phyloP scores from a whole-genome alignment of 2,329 filamentous ascomycete genomes.

The Davidsoniella eucalypti region DNA sequence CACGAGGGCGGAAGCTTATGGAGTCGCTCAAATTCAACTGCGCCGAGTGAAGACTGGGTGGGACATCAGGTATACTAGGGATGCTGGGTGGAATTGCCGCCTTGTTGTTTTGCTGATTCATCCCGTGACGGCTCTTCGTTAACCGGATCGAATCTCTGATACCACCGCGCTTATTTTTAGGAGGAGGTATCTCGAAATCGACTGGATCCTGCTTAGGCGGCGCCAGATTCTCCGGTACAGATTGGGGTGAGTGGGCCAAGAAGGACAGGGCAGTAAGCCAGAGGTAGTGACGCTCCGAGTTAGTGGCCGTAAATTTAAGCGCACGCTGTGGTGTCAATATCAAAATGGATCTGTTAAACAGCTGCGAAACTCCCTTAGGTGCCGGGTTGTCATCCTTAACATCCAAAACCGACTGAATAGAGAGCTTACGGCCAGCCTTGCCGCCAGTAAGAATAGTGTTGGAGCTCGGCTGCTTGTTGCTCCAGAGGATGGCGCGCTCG shows the following conservation, averaged over 20 bases:
- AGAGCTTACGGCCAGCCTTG: conserved; percentile 87
- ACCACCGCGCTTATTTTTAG: conserved; percentile 32
- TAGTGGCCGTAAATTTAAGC: conserved; percentile 80
- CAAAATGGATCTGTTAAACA: conserved; percentile 87
- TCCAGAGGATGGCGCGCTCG: conserved; percentile 92
- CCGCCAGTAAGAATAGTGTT: conserved; percentile 69
- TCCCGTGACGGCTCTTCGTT: conserved; percentile 44
- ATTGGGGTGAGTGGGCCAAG: conserved; percentile 74
- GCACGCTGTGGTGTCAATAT: conserved; percentile 87
- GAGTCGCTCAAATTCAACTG: conserved; percentile 23
- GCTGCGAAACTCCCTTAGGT: conserved; percentile 48
- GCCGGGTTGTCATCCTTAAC: conserved; percentile 85
- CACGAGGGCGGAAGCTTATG: conserved; percentile 17
- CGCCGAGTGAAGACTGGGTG: conserved; percentile 23
- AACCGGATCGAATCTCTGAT: conserved; percentile 84
- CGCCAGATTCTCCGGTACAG: conserved; percentile 54
- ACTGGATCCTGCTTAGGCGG: conserved; percentile 31
- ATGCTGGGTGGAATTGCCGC: conserved; percentile 30
- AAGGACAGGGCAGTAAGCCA: conserved; percentile 94
- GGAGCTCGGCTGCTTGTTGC: conserved; percentile 85
- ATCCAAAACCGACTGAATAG: conserved; percentile 89
- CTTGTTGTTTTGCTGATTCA: conserved; percentile 25
- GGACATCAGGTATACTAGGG: conserved; percentile 36
- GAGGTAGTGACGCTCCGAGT: conserved; percentile 73
- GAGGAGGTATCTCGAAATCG: conserved; percentile 33